A percentile compares a stretch with the other conserved stretches of the same genome.
These are phyloP conservation scores for Serpula lacrymans DNA, from an alignment of 768 basidiomycete genomes.

Conservation along the genomic window DNA sequence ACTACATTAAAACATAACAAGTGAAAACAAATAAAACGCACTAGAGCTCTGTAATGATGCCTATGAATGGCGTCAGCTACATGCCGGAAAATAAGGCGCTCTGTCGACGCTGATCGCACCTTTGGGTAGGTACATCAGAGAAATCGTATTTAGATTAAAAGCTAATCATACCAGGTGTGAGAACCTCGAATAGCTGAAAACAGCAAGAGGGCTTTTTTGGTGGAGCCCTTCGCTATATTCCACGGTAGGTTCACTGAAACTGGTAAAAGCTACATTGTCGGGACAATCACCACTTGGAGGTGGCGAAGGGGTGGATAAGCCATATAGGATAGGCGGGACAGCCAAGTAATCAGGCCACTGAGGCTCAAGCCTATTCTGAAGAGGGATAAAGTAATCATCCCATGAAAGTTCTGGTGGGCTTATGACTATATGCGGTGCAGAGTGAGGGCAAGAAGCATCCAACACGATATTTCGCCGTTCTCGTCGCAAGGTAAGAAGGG, in stretches of 20 bases:
- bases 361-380: conserved; percentile 33
- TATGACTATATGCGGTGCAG: conserved; percentile 51
- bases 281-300: not conserved
- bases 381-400: conserved; percentile 32
- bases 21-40: conserved; percentile 22
- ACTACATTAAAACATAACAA: conserved; percentile 3
- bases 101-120: conserved; percentile 23
- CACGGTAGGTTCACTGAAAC: not conserved
- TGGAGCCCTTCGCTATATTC: not conserved
- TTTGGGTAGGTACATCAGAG: conserved; percentile 5
- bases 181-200: conserved; percentile 33
- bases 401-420: conserved; percentile 40
- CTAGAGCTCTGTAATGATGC: conserved; percentile 35
- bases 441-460: conserved; percentile 38
- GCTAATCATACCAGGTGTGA: conserved; percentile 21
- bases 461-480: conserved; percentile 37
- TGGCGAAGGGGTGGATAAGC: not conserved
- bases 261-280: not conserved
- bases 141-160: not conserved
- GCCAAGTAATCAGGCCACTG: conserved; percentile 34
- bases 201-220: conserved; percentile 9
- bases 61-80: conserved; percentile 35
- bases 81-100: conserved; percentile 28
- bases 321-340: conserved; percentile 27
- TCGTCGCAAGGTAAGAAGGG: conserved; percentile 12